Conservation (phyloP, 257 asterid genomes). For the Solanum chiquidenum region DNA sequence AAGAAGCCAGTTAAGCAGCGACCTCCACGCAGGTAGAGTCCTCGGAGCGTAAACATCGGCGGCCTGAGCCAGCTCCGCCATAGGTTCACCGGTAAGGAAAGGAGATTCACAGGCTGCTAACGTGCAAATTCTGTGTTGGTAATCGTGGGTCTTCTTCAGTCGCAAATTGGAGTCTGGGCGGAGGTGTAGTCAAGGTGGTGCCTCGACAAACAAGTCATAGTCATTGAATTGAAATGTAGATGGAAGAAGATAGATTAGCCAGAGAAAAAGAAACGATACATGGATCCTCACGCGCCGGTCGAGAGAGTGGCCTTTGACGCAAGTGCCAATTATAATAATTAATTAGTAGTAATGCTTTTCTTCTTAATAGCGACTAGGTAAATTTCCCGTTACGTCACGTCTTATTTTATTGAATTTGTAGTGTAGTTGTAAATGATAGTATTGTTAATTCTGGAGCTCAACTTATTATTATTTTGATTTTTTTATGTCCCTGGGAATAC, state of each 20-base stretch:
- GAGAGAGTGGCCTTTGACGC: not conserved
- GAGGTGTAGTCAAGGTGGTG: slow-evolving; percentile 16
- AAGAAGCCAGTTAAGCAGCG: slow-evolving; percentile 70
- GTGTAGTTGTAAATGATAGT: too few relatives aligned
- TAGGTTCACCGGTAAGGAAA: not conserved
- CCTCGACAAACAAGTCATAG: slow-evolving; percentile 3
- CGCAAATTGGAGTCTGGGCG: not conserved
- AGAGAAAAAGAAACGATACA: not conserved
- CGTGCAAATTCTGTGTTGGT: not conserved
- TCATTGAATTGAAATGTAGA: not conserved
- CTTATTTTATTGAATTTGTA: too few relatives aligned
- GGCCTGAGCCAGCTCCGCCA: slow-evolving; percentile 83
- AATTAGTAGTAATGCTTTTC: not conserved
- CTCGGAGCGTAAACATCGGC: slow-evolving; percentile 72
- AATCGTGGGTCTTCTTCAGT: not conserved
- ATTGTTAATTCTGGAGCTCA: too few relatives aligned
- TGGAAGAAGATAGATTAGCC: not conserved
- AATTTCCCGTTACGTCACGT: too few relatives aligned
- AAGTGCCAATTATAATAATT: not conserved
- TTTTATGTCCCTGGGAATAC: not conserved
- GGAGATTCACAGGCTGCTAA: not conserved
- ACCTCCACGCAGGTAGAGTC: slow-evolving; percentile 72
- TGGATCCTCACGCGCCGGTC: not conserved
- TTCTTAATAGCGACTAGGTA: not conserved
- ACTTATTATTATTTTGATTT: too few relatives aligned